These are phyloP conservation scores for Phytophthora foliorum DNA, from an alignment of 352 stramenopile species.

Conservation along the genomic window DNA sequence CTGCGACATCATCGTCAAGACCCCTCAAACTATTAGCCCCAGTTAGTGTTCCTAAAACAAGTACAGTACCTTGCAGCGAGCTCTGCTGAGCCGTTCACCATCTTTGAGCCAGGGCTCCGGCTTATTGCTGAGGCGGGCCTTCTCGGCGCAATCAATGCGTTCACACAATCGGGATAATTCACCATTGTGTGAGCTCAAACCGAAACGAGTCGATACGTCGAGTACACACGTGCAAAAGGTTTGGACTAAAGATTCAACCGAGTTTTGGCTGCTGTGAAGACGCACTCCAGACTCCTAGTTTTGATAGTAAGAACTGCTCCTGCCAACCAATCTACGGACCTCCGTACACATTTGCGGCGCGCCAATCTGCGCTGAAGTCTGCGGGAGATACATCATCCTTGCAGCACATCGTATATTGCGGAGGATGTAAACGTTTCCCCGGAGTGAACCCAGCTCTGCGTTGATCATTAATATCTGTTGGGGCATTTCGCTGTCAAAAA, in stretches of 20 bases:
- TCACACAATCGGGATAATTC: no score
- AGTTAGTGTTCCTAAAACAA: not conserved
- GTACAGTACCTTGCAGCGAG: not conserved
- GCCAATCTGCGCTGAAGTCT: not conserved
- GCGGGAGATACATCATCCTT: not conserved
- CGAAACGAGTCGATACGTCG: not conserved
- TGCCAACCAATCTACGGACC: not conserved
- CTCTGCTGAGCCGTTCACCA: not conserved
- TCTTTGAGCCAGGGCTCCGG: constrained; percentile 4
- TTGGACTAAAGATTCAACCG: not conserved
- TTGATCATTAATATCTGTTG: not conserved
- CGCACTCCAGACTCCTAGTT: not conserved
- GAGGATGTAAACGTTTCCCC: not conserved
- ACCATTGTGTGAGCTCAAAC: no score
- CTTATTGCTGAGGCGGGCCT: constrained; percentile 1
- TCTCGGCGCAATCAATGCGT: not conserved
- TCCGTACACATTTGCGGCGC: not conserved
- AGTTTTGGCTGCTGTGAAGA: not conserved
- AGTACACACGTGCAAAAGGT: not conserved
- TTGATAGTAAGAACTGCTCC: not conserved
- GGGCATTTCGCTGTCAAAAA: not conserved
- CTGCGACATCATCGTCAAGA: not conserved
- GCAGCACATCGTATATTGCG: not conserved
- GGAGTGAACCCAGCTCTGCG: not conserved
- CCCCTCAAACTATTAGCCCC: not conserved